A percentile compares a stretch with the other conserved stretches of the same genome.
These are phyloP conservation scores for Dendrobium officinale DNA, from an alignment of 106 monocot species.

Conservation along the genomic window DNA sequence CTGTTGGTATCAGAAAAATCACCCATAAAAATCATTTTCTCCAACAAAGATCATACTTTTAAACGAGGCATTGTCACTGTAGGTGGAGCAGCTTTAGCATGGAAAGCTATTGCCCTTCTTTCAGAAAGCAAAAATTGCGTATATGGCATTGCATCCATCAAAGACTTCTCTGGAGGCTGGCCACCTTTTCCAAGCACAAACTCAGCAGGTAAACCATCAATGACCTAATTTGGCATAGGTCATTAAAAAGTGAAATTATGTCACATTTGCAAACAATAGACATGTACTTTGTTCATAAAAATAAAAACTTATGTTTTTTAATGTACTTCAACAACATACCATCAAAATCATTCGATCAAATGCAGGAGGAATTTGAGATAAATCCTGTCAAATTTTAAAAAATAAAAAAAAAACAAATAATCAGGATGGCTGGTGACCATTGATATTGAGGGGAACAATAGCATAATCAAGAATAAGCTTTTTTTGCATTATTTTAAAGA, in stretches of 20 bases:
- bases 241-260: not conserved
- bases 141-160: constrained; percentile 80
- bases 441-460: not conserved
- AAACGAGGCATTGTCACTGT: constrained; percentile 98
- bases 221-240: constrained; percentile 52
- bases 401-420: not conserved
- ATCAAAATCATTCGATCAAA: constrained; percentile 79
- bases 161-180: constrained; percentile 35
- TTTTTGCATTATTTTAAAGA: not conserved
- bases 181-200: constrained; percentile 76
- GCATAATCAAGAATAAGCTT: not conserved
- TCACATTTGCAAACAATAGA: not conserved
- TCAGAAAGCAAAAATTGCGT: constrained; percentile 67
- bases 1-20: not conserved
- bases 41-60: constrained; percentile 40
- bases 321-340: constrained; percentile 38
- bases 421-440: not conserved
- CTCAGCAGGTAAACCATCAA: constrained; percentile 96
- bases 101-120: constrained; percentile 61
- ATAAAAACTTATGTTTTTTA: constrained; percentile 1
- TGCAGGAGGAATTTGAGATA: constrained; percentile 55
- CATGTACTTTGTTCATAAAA: not conserved
- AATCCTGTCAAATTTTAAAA: constrained; percentile 39
- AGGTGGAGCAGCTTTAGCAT: constrained; percentile 95
- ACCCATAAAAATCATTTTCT: not conserved